phyloP scores from a whole-genome alignment of 2,329 filamentous ascomycete genomes.

The Curvularia lunata region DNA sequence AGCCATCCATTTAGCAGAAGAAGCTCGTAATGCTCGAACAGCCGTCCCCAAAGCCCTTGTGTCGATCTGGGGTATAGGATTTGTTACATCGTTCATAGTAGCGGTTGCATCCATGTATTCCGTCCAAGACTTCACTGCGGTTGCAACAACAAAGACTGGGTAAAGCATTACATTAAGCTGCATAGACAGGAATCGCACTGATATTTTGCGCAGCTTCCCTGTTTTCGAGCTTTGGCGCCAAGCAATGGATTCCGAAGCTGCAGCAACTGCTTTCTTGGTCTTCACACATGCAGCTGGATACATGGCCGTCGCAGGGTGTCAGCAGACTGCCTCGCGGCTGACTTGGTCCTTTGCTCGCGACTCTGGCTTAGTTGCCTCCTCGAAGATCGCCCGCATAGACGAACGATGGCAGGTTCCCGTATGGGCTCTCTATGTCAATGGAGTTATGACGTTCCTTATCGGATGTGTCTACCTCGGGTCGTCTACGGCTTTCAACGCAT shows the following conservation, averaged over 20 bases:
- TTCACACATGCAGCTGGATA: background rate
- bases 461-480: background rate
- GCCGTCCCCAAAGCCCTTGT: background rate
- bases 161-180: background rate
- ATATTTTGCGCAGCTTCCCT: background rate
- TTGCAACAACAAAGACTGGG: background rate
- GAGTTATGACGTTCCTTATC: background rate
- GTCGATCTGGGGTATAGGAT: background rate
- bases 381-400: background rate
- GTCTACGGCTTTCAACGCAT: background rate
- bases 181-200: background rate
- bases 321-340: background rate
- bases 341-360: conserved; percentile 1
- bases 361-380: background rate
- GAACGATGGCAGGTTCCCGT: background rate
- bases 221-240: conserved; percentile 1
- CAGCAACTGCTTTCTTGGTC: background rate
- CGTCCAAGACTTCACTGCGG: background rate
- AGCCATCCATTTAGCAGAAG: conserved; percentile 1
- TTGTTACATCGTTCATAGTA: background rate
- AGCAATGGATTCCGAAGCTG: background rate
- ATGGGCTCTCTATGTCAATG: background rate
- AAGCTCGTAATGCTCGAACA: background rate
- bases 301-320: background rate
- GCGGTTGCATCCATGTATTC: background rate